These are phyloP conservation scores for Cystofilobasidium bisporidii DNA, from an alignment of 768 basidiomycete genomes.

Conservation along the genomic window DNA sequence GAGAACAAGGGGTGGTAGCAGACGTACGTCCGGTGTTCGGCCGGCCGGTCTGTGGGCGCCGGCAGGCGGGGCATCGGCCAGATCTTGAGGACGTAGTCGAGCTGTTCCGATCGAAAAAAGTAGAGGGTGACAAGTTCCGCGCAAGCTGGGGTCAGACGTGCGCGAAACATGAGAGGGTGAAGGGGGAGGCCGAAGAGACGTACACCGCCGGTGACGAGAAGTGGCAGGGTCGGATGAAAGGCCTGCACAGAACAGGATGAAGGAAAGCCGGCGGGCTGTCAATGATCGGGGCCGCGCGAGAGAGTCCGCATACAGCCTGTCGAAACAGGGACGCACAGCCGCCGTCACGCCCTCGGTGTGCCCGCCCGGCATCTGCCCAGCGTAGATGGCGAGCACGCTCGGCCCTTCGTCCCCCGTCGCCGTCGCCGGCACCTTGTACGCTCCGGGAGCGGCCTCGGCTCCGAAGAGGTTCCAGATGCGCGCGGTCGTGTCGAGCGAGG, in stretches of 20 bases:
- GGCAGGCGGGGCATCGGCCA: slow-evolving; percentile 23
- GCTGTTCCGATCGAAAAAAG: background rate
- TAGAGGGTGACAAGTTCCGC: too few relatives aligned
- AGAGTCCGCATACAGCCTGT: too few relatives aligned
- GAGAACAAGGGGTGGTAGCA: slow-evolving; percentile 25
- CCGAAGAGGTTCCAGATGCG: slow-evolving; percentile 36
- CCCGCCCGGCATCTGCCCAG: slow-evolving; percentile 13
- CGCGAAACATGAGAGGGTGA: too few relatives aligned
- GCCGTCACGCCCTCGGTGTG: slow-evolving; percentile 18
- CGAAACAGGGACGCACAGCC: slow-evolving; percentile 2
- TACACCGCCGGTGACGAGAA: slow-evolving; percentile 21
- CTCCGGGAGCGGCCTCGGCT: background rate
- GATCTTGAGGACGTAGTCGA: slow-evolving; percentile 26
- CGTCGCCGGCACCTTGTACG: slow-evolving; percentile 13
- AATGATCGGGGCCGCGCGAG: too few relatives aligned
- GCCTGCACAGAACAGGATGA: background rate
- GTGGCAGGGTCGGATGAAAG: slow-evolving; percentile 21
- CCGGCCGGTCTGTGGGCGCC: background rate
- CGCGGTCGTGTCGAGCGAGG: slow-evolving; percentile 33
- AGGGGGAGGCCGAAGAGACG: background rate
- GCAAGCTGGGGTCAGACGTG: too few relatives aligned
- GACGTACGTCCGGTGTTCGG: background rate
- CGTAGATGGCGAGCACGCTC: slow-evolving; percentile 6
- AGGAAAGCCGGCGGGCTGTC: too few relatives aligned
- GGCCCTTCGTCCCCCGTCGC: slow-evolving; percentile 21